Base-by-base conservation (phyloP, 768 basidiomycete species). In the Kwoniella bestiolae region DNA sequence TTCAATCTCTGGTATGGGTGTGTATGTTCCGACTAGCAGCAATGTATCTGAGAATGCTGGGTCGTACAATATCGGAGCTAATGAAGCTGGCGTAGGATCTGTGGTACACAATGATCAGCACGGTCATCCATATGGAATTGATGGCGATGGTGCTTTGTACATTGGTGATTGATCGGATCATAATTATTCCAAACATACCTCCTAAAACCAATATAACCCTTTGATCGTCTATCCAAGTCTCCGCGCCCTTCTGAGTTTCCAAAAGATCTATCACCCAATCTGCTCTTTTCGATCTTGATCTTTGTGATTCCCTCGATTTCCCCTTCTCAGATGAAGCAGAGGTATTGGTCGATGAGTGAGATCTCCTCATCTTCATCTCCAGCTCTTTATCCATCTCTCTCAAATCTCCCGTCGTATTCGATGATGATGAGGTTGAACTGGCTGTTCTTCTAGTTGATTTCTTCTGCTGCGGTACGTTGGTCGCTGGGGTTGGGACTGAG, bases 141-240 rank as follows among this genome's bases (percentile, higher is more conserved):
- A 41, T 41, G 38, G 11, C 18, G 38, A 41, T 41, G 38, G 18
- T 41, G 12, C n/a, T n/a, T n/a, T n/a, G n/a, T n/a, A n/a, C n/a
- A n/a, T n/a, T n/a, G n/a, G n/a, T 14, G 9, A 41, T 9, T 41
- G 38, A 41, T 41, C 38, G 38, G 38, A 41, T 41, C 38, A 41
- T 41, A 2, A 41, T 14, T n/a, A 18, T 14, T 11, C 47, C 3
- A 7, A 26, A 71, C 74, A 56, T 46, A 75, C 74, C 32, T 28
- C 74, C 74, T 31, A 75, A 53, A 9, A 73, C 63, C 25, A 75
- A 46, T 1, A 75, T 57, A 18, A 73, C 68, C 23, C 72, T 47
- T 7, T 66, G 56, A 5, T 53, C 21, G 3, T 65, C 58, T 23
- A 25, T 31, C 74, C 74, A 75, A 25, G 23, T 57, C 9, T 65